phyloP scores from a whole-genome alignment of 2,329 filamentous ascomycete species.

The Thermochaetoides dissita region DNA sequence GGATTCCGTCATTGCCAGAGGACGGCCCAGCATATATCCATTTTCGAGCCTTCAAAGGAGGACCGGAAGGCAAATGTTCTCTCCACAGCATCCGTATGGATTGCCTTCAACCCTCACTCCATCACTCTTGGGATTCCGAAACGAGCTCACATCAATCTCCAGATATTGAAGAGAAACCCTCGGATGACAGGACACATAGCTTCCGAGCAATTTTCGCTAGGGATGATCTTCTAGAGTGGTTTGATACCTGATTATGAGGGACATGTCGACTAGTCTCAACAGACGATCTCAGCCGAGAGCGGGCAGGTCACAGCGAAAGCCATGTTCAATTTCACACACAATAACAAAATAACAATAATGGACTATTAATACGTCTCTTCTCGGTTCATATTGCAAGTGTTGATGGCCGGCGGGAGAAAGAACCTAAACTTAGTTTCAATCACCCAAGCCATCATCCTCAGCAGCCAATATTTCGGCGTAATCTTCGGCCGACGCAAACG shows the following conservation, averaged over 20 bases:
- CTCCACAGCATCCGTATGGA: slow-evolving; percentile 29
- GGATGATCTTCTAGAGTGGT: slow-evolving; percentile 38
- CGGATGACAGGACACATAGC: slow-evolving; percentile 26
- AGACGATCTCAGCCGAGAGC: no score
- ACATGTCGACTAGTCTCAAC: no score
- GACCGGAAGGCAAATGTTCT: slow-evolving; percentile 24
- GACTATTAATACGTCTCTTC: no score
- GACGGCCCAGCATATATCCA: slow-evolving; percentile 29
- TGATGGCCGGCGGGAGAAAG: no score
- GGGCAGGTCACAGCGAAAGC: no score
- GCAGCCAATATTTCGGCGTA: slow-evolving; percentile 73
- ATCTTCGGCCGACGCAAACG: slow-evolving; percentile 85
- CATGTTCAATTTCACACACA: no score
- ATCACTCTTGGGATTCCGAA: not conserved
- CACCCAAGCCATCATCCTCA: slow-evolving; percentile 46
- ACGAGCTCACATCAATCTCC: no score
- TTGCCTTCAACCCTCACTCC: not conserved
- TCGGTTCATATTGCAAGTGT: no score
- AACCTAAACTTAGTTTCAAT: no score
- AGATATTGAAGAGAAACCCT: slow-evolving; percentile 30
- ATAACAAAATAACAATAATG: no score
- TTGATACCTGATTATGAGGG: slow-evolving; percentile 27
- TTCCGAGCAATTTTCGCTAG: slow-evolving; percentile 33
- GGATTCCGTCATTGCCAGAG: slow-evolving; percentile 27
- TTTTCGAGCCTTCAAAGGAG: slow-evolving; percentile 33